Conservation (phyloP, 257 asterid genomes). For the Parsonsia alboflavescens region DNA sequence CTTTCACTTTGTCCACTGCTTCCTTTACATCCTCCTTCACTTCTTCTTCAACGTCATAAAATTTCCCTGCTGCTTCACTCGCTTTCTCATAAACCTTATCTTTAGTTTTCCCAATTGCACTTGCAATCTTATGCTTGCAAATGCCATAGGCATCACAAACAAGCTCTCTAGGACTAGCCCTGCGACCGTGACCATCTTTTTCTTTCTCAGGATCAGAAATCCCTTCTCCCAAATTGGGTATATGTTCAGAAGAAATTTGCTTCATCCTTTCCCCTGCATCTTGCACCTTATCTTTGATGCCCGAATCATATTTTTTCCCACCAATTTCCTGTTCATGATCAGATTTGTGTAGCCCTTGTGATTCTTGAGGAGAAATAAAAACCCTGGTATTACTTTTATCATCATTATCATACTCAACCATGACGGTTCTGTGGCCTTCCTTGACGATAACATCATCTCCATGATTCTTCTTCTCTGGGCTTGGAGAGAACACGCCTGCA, state of each 20-base stretch:
- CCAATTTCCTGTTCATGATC: no score
- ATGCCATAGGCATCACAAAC: conserved; percentile 38
- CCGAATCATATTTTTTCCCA: background rate
- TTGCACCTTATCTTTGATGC: conserved; percentile 11
- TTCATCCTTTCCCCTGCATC: conserved; percentile 15
- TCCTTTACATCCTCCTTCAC: conserved; percentile 16
- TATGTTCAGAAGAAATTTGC: background rate
- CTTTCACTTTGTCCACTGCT: conserved; percentile 3
- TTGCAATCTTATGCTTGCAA: conserved; percentile 31
- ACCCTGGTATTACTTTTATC: conserved; percentile 20
- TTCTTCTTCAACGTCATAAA: conserved; percentile 28
- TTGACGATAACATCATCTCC: conserved; percentile 25
- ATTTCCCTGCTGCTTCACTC: conserved; percentile 22
- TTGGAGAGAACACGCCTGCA: conserved; percentile 19
- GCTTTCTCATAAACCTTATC: conserved; percentile 21
- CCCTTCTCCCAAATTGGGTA: conserved; percentile 14
- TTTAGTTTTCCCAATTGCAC: conserved; percentile 25
- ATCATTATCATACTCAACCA: conserved; percentile 34
- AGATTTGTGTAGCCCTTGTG: background rate
- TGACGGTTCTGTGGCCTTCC: conserved; percentile 47
- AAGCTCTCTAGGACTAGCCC: conserved; percentile 18
- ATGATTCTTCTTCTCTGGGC: conserved; percentile 6
- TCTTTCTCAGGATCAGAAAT: background rate
- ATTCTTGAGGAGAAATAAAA: conserved; percentile 27
- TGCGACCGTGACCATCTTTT: background rate